Conservation (phyloP, 768 basidiomycete genomes). For the Hericium rajendrae region DNA sequence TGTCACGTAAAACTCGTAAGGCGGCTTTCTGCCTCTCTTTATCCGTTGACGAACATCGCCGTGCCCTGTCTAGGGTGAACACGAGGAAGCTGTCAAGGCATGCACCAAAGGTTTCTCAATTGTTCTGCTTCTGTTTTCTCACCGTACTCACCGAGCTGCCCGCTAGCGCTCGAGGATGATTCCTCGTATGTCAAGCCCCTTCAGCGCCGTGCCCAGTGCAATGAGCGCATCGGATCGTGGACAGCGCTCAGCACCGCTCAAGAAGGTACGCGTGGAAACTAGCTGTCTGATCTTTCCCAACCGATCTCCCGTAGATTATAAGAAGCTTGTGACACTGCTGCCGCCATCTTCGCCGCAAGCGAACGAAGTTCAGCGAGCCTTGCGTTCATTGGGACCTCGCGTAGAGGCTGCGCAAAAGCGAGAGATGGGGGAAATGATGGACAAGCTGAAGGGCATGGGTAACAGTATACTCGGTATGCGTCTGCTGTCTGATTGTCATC, state of each 20-base stretch:
- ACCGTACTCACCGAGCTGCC: not conserved
- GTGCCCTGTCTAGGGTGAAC: constrained; percentile 5
- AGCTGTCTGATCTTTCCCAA: not conserved
- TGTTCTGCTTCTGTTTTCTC: not conserved
- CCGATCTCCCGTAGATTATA: constrained; percentile 53
- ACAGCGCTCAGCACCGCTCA: constrained; percentile 71
- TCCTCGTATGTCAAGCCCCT: constrained; percentile 80
- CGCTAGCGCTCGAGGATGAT: constrained; percentile 74
- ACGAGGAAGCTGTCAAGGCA: constrained; percentile 12
- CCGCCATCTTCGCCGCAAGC: constrained; percentile 44
- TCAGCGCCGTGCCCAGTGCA: constrained; percentile 80
- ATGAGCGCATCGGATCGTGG: constrained; percentile 77
- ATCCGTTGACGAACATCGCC: not conserved
- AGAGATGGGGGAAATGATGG: constrained; percentile 88
- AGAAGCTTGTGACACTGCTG: constrained; percentile 53
- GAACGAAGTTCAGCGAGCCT: constrained; percentile 36
- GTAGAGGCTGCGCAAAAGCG: constrained; percentile 69
- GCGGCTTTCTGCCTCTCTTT: not conserved
- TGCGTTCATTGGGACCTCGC: constrained; percentile 53
- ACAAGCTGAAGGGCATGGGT: constrained; percentile 86
- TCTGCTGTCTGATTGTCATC: not conserved
- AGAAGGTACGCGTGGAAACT: constrained; percentile 49
- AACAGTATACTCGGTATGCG: constrained; percentile 73
- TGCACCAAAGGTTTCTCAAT: constrained; percentile 11
- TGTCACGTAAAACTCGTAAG: constrained; percentile 74